Base-by-base conservation (phyloP, 177 flowering plant genomes). In the Vitis hybrid region DNA sequence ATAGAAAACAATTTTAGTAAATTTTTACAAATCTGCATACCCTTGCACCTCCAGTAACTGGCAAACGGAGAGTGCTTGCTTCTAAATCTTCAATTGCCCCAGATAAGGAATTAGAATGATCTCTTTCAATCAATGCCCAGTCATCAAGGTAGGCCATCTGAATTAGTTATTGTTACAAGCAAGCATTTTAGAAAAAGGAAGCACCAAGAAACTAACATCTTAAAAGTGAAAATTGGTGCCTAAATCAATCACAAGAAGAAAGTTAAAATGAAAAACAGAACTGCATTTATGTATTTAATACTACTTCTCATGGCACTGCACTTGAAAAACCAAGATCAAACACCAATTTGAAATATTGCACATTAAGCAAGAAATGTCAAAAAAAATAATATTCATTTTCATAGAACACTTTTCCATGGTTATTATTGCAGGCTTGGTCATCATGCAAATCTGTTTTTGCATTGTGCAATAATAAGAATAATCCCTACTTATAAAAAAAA, bases 11-110 rank as follows among this genome's bases (percentile, higher is more conserved):
- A 69, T 51, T 11, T 12, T 18, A 19, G 15, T 11, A 9, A 68
- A 14, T 31, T 60, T 52, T 50, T 16, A 50, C 14, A 55, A 59
- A 70, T 12, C 53, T 3, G 70, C 86, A 68, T 87, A 95, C 97
- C 86, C 77, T 87, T 74, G 97, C 91, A n/a, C 98, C 98, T 70
- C 81, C 86, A 58, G 90, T 84, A 29, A 93, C 83, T 18, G 99
- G 98, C 78, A 95, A 85, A 13, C 87, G 93, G 61, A 91, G 82
- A 68, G 97, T 95, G 85, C 93, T 84, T 49, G 94, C 86, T 73
- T 91, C 87, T 68, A 92, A 80, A 79, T 93, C 93, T 74, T 88
- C 85, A 59, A 82, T 79, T 26, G 85, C 86, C 67, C 84, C 90
- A 56, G 84, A 74, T 74, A 95, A 75, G 65, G 97, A 84, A 73